phyloP scores from a whole-genome alignment of 108 stramenopile species.

The Nitzschia sp. region DNA sequence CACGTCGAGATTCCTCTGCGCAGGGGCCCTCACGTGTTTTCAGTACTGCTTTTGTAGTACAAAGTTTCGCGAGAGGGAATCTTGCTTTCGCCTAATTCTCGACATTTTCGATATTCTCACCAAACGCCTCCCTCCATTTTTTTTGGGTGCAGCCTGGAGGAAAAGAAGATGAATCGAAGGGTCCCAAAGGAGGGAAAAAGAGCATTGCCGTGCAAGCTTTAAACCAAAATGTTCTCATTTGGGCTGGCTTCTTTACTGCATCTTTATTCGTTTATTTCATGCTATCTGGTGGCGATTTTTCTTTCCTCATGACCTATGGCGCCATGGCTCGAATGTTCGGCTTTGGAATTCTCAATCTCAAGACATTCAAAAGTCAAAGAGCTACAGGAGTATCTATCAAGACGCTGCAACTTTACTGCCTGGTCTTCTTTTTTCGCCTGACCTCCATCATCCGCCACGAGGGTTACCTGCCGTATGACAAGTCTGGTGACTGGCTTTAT shows the following conservation, averaged over 20 bases:
- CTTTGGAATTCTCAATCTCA: conserved; percentile 92
- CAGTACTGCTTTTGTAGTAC: conserved; percentile 1
- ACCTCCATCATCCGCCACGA: conserved; percentile 95
- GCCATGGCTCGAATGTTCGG: conserved; percentile 97
- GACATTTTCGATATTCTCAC: not conserved
- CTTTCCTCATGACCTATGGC: conserved; percentile 97
- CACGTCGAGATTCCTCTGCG: not conserved
- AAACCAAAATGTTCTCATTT: conserved; percentile 87
- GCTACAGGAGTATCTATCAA: conserved; percentile 93
- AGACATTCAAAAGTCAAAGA: conserved; percentile 80
- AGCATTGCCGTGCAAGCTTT: conserved; percentile 83
- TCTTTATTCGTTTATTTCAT: conserved; percentile 92
- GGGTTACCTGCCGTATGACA: conserved; percentile 99
- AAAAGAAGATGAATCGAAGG: conserved; percentile 51
- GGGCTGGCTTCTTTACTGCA: conserved; percentile 91
- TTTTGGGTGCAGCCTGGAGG: not conserved
- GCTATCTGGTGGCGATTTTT: conserved; percentile 95
- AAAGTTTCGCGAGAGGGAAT: not conserved
- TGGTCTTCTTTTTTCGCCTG: conserved; percentile 94
- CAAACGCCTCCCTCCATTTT: not conserved
- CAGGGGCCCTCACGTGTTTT: not conserved
- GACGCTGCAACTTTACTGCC: conserved; percentile 91
- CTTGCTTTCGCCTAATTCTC: not conserved
- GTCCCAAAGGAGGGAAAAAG: conserved; percentile 56
- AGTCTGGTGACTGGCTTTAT: conserved; percentile 98